phyloP scores from a whole-genome alignment of 164 flowering plant genomes.

The Kingdonia uniflora region DNA sequence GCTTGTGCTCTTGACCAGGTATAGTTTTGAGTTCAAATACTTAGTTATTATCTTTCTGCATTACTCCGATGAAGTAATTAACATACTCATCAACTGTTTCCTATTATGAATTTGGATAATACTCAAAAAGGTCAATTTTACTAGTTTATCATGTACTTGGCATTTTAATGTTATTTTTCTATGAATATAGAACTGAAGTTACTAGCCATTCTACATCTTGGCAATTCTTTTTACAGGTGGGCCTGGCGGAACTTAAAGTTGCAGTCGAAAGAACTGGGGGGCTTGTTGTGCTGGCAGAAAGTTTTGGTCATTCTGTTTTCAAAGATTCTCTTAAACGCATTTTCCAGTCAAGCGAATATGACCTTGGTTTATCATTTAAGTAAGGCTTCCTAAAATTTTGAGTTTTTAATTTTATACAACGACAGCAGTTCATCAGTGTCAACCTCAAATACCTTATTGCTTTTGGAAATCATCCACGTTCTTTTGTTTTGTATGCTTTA shows the following conservation, averaged over 20 bases:
- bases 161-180: not conserved
- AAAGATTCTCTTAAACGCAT: constrained; percentile 76
- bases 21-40: constrained; percentile 3
- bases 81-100: too few relatives aligned
- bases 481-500: too few relatives aligned
- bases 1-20: constrained; percentile 99
- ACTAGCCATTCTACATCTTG: constrained; percentile 1
- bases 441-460: too few relatives aligned
- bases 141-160: not conserved
- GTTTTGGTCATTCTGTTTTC: constrained; percentile 95
- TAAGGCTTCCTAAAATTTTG: constrained; percentile 24
- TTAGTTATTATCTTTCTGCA: not conserved
- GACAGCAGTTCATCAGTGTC: too few relatives aligned
- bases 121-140: not conserved
- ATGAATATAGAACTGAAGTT: not conserved
- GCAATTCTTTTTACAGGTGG: constrained; percentile 43
- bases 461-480: too few relatives aligned
- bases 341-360: constrained; percentile 63
- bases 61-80: too few relatives aligned
- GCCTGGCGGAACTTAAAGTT: constrained; percentile 87
- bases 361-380: constrained; percentile 83
- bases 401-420: constrained; percentile 1
- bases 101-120: not conserved
- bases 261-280: constrained; percentile 95
- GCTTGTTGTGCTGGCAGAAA: constrained; percentile 93